Evolutionary conservation across 106 monocot genomes (phyloP), one percentile per base, ranked within the genome.

Genomic region (Narthecium ossifragum): DNA sequence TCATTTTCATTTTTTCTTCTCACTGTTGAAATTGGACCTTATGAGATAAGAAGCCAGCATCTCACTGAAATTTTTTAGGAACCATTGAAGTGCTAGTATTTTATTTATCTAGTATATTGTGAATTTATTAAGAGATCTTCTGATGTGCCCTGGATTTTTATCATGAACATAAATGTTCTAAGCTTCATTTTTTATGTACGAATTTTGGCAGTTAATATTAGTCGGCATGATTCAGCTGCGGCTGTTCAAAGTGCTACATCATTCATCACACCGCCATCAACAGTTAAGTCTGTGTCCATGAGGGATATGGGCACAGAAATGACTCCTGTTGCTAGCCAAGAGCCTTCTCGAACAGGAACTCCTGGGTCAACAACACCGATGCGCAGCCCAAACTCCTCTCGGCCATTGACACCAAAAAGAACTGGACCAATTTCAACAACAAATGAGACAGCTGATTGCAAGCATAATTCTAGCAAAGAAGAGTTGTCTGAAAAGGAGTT

Each of bases 231-330:
- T 68, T 51, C 77, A 28, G 70, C 78, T 31, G 20, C 64, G 27
- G 60, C 73, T 50, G 43, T 66, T 60, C 68, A 66, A 2, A 70
- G 41, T 51, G 67, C 62, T 50, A 41, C 72, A 52, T 50, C 69
- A 54, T 50, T 65, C 39, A 32, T 69, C 46, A 64, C 66, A 27
- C 81, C 69, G 28, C 68, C 89, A 31, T 51, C 79, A 60, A 64
- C 79, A 48, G 62, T 70, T 29, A 63, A 72, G 29, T 75, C 94
- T 47, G 83, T 94, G 18, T 83, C 94, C 23, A 94, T 90, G 89
- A 82, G 83, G 56, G 94, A 94, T 58, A 90, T 76, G 72, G 94
- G 89, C 15, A 94, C 94, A 6, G 94, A 89, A 75, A 94, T 94
- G 94, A 94, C 94, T 26, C 94, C 94, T 22, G 74, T 90, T 59